phyloP scores from a whole-genome alignment of 805 yeast genomes.

The Nakazawaea siamensis region DNA sequence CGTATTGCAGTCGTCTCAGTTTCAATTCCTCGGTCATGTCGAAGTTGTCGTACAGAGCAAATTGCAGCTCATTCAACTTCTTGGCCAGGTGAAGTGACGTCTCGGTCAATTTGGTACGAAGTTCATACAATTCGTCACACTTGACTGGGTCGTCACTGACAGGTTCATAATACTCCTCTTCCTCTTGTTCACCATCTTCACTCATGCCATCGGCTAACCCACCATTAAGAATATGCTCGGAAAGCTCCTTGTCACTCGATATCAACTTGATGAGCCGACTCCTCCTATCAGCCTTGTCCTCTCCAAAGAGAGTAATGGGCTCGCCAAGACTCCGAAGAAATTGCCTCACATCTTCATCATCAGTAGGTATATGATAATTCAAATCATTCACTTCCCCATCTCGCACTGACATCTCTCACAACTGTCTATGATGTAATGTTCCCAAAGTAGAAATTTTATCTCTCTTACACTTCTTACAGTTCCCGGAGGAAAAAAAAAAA shows the following conservation, averaged over 20 bases:
- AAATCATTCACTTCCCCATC: slow-evolving; percentile 12
- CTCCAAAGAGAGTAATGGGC: slow-evolving; percentile 51
- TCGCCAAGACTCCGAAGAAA: slow-evolving; percentile 42
- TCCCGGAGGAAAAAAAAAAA: no score
- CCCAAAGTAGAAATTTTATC: no score
- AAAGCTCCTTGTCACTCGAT: slow-evolving; percentile 20
- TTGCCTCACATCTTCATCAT: slow-evolving; percentile 53
- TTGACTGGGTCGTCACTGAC: slow-evolving; percentile 57
- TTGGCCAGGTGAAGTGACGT: slow-evolving; percentile 41
- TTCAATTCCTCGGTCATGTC: slow-evolving; percentile 35
- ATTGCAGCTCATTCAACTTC: slow-evolving; percentile 29
- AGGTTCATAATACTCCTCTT: slow-evolving; percentile 24
- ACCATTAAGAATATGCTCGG: slow-evolving; percentile 7
- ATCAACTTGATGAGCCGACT: slow-evolving; percentile 45
- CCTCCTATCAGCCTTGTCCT: slow-evolving; percentile 53
- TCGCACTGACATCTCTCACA: no score
- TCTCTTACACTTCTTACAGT: no score
- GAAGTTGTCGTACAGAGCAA: slow-evolving; percentile 18
- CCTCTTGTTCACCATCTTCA: slow-evolving; percentile 16
- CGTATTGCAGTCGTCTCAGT: slow-evolving; percentile 35
- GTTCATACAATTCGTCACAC: slow-evolving; percentile 41
- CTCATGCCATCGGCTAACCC: slow-evolving; percentile 9
- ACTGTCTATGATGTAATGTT: no score
- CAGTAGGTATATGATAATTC: slow-evolving; percentile 42
- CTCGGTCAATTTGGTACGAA: slow-evolving; percentile 43